phyloP scores from a whole-genome alignment of 225 moss, liverwort and hornwort species.

The Climacium dendroides region DNA sequence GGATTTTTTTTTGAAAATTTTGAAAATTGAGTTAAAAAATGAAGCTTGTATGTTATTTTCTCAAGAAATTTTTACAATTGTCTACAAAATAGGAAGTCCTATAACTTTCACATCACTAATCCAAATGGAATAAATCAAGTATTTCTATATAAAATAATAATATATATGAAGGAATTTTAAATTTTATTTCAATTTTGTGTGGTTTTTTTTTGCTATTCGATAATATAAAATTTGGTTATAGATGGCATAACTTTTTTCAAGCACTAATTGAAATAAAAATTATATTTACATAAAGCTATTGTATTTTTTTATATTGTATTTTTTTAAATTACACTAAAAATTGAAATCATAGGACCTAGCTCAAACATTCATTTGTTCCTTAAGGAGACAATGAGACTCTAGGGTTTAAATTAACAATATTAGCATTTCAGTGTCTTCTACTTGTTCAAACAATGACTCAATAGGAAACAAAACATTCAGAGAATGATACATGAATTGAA shows the following conservation, averaged over 20 bases:
- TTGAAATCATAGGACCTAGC: not conserved
- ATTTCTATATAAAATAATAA: fast-evolving
- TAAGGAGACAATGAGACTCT: fast-evolving
- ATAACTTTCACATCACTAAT: not conserved
- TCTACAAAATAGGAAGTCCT: fast-evolving
- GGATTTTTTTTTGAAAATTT: too few species aligned
- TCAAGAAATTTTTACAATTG: not conserved
- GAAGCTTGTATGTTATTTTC: fast-evolving
- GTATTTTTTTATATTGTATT: not conserved
- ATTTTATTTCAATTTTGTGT: not conserved
- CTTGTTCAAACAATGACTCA: not conserved
- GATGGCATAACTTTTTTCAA: fast-evolving
- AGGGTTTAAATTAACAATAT: not conserved
- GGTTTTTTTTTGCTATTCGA: fast-evolving
- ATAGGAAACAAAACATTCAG: not conserved
- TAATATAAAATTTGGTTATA: not conserved
- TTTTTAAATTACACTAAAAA: not conserved
- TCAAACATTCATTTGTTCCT: not conserved
- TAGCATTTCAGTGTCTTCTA: fast-evolving
- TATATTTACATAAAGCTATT: not conserved
- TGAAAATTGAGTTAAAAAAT: not conserved
- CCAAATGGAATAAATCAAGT: not conserved
- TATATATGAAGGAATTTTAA: not conserved
- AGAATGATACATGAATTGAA: too few species aligned
- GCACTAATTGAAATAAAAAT: not conserved